Evolutionary conservation across 768 basidiomycete genomes (phyloP).

Genomic region (Mycena polygramma): DNA sequence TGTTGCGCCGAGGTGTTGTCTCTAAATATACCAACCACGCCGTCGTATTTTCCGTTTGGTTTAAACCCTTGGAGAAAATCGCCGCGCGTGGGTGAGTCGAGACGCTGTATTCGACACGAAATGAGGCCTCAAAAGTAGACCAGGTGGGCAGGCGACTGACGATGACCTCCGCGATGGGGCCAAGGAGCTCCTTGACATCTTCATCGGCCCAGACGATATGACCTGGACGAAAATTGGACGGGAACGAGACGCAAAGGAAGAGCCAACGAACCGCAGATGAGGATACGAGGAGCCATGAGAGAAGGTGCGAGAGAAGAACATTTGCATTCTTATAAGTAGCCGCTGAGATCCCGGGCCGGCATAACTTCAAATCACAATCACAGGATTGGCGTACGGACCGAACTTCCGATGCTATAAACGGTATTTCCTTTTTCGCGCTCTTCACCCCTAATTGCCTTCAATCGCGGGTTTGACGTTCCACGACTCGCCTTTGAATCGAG

Average conservation of each 20-base stretch:
- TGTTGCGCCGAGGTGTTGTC: slow-evolving; percentile 73
- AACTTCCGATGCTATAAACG: slow-evolving; percentile 11
- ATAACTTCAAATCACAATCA: slow-evolving; percentile 14
- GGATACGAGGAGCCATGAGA: slow-evolving; percentile 45
- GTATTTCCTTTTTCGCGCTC: slow-evolving; percentile 23
- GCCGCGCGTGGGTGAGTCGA: slow-evolving; percentile 72
- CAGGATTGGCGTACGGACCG: slow-evolving; percentile 20
- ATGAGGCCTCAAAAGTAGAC: slow-evolving; percentile 43
- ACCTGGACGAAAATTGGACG: slow-evolving; percentile 53
- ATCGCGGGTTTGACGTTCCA: too few species aligned
- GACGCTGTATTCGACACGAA: slow-evolving; percentile 49
- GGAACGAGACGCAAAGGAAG: not conserved
- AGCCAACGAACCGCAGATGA: slow-evolving; percentile 44
- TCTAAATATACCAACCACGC: slow-evolving; percentile 82
- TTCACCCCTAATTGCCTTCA: not conserved
- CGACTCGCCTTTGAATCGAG: not conserved
- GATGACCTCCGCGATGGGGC: slow-evolving; percentile 78
- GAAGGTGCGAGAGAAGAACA: not conserved
- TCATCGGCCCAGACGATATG: slow-evolving; percentile 86
- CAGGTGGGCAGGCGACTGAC: slow-evolving; percentile 59
- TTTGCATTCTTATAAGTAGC: slow-evolving; percentile 16
- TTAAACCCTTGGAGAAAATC: slow-evolving; percentile 77
- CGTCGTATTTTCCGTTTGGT: slow-evolving; percentile 79
- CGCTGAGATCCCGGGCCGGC: slow-evolving; percentile 15
- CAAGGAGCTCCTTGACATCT: slow-evolving; percentile 75